Conservation (phyloP, 768 basidiomycete species). For the Mycena latifolia region DNA sequence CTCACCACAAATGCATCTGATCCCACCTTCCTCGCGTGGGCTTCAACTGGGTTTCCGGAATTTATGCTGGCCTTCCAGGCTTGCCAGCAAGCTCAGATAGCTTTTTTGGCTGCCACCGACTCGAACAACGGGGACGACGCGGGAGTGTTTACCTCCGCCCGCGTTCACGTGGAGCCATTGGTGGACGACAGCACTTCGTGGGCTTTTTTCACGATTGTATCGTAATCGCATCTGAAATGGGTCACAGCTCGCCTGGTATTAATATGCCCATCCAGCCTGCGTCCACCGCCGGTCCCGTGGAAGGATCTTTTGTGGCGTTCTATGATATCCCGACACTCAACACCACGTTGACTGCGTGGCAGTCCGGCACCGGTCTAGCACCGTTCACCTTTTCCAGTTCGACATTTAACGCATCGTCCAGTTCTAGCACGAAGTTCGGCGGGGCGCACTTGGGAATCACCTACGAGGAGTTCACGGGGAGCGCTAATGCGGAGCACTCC, state of each 20-base stretch:
- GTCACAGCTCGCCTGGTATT: background rate
- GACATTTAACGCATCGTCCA: background rate
- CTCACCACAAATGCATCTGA: background rate
- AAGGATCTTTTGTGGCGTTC: background rate
- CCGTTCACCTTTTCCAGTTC: background rate
- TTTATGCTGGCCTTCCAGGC: background rate
- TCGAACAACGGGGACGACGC: background rate
- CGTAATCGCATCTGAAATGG: too few species aligned
- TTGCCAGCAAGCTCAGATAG: background rate
- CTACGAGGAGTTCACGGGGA: background rate
- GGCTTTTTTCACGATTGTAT: background rate
- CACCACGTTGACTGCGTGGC: slow-evolving; percentile 4
- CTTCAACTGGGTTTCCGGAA: background rate
- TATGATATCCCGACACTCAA: slow-evolving; percentile 5
- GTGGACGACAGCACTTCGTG: background rate
- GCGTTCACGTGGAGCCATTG: background rate
- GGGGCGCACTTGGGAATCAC: background rate
- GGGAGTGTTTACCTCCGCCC: slow-evolving; percentile 2
- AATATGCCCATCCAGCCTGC: slow-evolving; percentile 1
- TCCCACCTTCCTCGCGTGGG: background rate
- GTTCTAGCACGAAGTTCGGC: background rate
- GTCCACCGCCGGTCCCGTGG: background rate
- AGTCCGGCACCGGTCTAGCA: background rate
- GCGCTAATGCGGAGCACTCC: background rate
- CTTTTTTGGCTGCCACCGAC: background rate